phyloP scores from a whole-genome alignment of 805 yeast species.

The Tetrapisispora nanseiensis region DNA sequence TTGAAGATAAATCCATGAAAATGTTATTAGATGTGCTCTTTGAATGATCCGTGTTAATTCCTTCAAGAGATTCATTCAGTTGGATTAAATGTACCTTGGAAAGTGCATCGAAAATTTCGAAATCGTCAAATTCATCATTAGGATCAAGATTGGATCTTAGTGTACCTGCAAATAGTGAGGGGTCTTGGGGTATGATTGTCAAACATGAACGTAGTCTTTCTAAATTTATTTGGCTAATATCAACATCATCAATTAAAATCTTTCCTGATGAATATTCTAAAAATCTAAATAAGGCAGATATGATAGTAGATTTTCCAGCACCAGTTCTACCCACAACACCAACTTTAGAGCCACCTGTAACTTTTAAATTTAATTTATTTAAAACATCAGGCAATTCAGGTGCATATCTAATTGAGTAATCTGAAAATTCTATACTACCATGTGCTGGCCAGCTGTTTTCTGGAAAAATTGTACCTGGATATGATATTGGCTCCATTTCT shows the following conservation, averaged over 20 bases:
- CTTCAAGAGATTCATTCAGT: conserved; percentile 32
- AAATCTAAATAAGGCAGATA: conserved; percentile 82
- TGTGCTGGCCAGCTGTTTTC: conserved; percentile 71
- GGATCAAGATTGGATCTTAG: conserved; percentile 68
- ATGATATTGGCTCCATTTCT: conserved; percentile 72
- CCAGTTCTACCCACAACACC: conserved; percentile 98
- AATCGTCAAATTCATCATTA: conserved; percentile 47
- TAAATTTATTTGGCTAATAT: conserved; percentile 62
- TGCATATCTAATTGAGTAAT: conserved; percentile 78
- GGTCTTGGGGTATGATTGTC: conserved; percentile 82
- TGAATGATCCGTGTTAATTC: no score
- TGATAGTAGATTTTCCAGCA: conserved; percentile 95
- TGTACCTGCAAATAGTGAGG: conserved; percentile 73
- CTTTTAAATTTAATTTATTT: conserved; percentile 73
- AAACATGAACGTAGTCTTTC: conserved; percentile 62
- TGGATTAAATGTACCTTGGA: conserved; percentile 61
- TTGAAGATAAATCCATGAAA: conserved; percentile 46
- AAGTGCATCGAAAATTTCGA: conserved; percentile 59
- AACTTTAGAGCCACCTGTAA: conserved; percentile 66
- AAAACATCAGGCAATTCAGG: conserved; percentile 85
- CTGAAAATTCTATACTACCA: conserved; percentile 68
- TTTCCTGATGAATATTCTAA: conserved; percentile 70
- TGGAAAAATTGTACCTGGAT: conserved; percentile 51
- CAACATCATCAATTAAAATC: conserved; percentile 63
- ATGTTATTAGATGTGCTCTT: no score